Evolutionary conservation across 805 yeast genomes (phyloP).

Genomic region (Sugiyamaella boreocaroliniensis): DNA sequence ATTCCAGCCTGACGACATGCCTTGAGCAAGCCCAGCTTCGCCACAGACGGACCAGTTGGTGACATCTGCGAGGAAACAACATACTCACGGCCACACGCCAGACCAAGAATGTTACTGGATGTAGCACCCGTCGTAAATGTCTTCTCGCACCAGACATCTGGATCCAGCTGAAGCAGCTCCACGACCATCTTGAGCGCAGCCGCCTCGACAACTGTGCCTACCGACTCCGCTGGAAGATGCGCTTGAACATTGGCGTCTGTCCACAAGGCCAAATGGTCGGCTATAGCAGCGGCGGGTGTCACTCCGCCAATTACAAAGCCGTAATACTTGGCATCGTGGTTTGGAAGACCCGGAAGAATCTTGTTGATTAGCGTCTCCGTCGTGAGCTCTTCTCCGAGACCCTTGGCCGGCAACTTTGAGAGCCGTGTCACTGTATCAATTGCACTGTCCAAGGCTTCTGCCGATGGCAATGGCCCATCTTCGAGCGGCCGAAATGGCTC

Average conservation of each 20-base stretch:
- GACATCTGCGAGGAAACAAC: constrained; percentile 1
- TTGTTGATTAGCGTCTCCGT: constrained; percentile 2
- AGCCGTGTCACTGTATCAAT: background rate
- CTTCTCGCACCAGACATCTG: constrained; percentile 11
- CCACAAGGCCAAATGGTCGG: constrained; percentile 17
- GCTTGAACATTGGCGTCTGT: constrained; percentile 15
- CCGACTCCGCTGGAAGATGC: constrained; percentile 12
- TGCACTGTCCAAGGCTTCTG: background rate
- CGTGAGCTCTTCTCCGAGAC: constrained; percentile 1
- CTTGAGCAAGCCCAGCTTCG: constrained; percentile 15
- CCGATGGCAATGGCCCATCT: background rate
- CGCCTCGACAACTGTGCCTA: constrained; percentile 13
- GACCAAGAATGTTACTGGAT: constrained; percentile 19
- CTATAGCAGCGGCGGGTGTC: constrained; percentile 23
- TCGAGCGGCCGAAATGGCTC: background rate
- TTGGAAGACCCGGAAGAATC: constrained; percentile 15
- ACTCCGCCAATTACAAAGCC: constrained; percentile 24
- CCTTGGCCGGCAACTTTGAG: background rate
- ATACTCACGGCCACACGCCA: constrained; percentile 19
- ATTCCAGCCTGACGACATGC: constrained; percentile 14
- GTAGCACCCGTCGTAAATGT: constrained; percentile 24
- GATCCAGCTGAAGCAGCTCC: constrained; percentile 15
- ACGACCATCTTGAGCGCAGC: constrained; percentile 12
- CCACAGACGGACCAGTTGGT: constrained; percentile 1
- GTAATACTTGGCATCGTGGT: constrained; percentile 18